phyloP scores from a whole-genome alignment of 2,329 filamentous ascomycete species.

The Xylogone sp. region DNA sequence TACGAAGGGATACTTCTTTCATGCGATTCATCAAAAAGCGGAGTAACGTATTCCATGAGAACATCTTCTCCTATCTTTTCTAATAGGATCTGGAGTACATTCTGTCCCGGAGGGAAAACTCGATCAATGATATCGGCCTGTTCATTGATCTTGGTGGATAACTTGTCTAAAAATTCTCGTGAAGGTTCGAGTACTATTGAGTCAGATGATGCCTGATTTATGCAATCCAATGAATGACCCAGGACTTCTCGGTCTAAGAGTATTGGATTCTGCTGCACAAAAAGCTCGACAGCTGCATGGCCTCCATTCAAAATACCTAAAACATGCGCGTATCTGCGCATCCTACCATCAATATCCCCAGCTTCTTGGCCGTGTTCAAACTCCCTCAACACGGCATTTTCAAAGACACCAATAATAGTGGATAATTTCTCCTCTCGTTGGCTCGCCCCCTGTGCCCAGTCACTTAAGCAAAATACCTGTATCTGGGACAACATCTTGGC shows the following conservation, averaged over 20 bases:
- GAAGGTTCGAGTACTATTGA: constrained; percentile 76
- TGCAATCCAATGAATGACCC: constrained; percentile 75
- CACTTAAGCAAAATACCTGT: constrained; percentile 72
- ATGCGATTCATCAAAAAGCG: constrained; percentile 84
- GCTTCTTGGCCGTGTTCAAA: constrained; percentile 91
- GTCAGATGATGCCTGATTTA: constrained; percentile 64
- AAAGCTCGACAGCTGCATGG: constrained; percentile 73
- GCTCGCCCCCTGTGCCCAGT: constrained; percentile 71
- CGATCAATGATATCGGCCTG: constrained; percentile 76
- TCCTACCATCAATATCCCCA: constrained; percentile 82
- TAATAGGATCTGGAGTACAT: constrained; percentile 74
- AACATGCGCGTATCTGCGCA: constrained; percentile 87
- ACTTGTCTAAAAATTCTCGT: constrained; percentile 71
- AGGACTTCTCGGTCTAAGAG: constrained; percentile 70
- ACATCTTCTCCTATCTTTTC: constrained; percentile 79
- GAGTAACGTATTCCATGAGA: constrained; percentile 79
- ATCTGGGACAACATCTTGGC: constrained; percentile 85
- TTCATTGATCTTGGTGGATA: constrained; percentile 76
- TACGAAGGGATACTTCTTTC: constrained; percentile 72
- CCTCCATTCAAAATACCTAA: constrained; percentile 80
- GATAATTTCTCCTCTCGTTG: constrained; percentile 69
- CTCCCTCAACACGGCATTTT: constrained; percentile 83
- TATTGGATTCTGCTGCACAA: constrained; percentile 83
- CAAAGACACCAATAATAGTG: constrained; percentile 77
- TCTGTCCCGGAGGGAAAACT: constrained; percentile 69